phyloP scores from a whole-genome alignment of 768 basidiomycete genomes.

The Tulasnella sp. region DNA sequence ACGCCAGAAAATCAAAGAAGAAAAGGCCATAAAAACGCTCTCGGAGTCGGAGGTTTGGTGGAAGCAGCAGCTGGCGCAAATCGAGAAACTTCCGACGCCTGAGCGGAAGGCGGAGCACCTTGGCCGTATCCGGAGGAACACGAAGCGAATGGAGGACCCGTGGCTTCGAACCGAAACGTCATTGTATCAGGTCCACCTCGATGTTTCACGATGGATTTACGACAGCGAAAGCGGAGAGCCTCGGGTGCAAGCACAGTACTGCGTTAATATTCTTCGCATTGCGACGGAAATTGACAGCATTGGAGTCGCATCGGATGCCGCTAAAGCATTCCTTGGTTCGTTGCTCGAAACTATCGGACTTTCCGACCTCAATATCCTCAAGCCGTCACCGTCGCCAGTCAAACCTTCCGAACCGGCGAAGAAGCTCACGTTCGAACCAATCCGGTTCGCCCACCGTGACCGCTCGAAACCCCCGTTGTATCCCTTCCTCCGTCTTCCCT shows the following conservation, averaged over 20 bases:
- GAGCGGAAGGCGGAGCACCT: conserved; percentile 36
- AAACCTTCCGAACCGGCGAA: background rate
- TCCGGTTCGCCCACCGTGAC: conserved; percentile 30
- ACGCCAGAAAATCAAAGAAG: conserved; percentile 44
- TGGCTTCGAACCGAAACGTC: conserved; percentile 50
- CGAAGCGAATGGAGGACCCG: conserved; percentile 43
- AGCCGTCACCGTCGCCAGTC: background rate
- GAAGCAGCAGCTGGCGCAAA: conserved; percentile 44
- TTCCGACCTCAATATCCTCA: conserved; percentile 36
- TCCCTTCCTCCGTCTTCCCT: conserved; percentile 53
- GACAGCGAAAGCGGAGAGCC: conserved; percentile 41
- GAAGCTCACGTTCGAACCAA: background rate
- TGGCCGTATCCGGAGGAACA: conserved; percentile 42
- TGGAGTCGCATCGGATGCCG: conserved; percentile 36
- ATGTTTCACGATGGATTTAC: conserved; percentile 51
- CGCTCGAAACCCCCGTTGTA: conserved; percentile 41
- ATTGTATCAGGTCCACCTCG: conserved; percentile 52
- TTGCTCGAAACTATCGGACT: conserved; percentile 50
- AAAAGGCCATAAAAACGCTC: conserved; percentile 44
- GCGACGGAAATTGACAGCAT: conserved; percentile 40
- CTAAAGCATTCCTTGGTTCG: background rate
- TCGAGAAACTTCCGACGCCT: conserved; percentile 37
- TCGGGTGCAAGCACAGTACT: conserved; percentile 45
- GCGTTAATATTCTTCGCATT: conserved; percentile 47
- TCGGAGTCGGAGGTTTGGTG: conserved; percentile 51